phyloP scores from a whole-genome alignment of 106 monocot genomes.

The Vanilla planifolia region DNA sequence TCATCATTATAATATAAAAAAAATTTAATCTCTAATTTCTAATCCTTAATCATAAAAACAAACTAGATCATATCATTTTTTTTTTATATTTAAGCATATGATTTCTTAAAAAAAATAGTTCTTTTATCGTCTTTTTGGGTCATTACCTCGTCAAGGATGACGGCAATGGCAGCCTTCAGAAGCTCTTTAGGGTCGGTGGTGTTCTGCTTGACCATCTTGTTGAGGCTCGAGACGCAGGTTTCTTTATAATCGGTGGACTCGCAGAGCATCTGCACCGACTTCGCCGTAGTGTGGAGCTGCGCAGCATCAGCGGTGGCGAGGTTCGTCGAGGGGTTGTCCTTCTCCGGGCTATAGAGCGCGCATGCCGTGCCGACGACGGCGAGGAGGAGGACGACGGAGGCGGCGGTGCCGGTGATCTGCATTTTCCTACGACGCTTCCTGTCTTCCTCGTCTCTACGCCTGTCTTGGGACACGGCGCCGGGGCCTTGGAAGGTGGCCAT shows the following conservation, averaged over 20 bases:
- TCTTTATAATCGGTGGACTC: constrained; percentile 33
- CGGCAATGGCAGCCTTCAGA: constrained; percentile 24
- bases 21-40: no score
- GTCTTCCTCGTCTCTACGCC: no score
- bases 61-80: no score
- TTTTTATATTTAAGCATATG: no score
- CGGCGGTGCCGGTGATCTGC: no score
- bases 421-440: no score
- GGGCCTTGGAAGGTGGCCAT: no score
- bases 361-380: constrained; percentile 14
- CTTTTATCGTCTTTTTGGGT: no score
- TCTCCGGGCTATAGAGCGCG: background rate
- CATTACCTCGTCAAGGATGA: constrained; percentile 15
- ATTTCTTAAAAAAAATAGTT: no score
- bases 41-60: no score
- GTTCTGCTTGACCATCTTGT: constrained; percentile 7
- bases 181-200: constrained; percentile 26
- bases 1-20: no score
- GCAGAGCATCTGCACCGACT: constrained; percentile 32
- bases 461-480: no score
- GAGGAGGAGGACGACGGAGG: constrained; percentile 24
- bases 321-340: background rate
- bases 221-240: constrained; percentile 26
- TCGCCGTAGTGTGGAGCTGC: constrained; percentile 12
- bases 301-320: background rate